Evolutionary conservation across 179 eudicot species (phyloP).

Genomic region (Amaranthus tricolor): DNA sequence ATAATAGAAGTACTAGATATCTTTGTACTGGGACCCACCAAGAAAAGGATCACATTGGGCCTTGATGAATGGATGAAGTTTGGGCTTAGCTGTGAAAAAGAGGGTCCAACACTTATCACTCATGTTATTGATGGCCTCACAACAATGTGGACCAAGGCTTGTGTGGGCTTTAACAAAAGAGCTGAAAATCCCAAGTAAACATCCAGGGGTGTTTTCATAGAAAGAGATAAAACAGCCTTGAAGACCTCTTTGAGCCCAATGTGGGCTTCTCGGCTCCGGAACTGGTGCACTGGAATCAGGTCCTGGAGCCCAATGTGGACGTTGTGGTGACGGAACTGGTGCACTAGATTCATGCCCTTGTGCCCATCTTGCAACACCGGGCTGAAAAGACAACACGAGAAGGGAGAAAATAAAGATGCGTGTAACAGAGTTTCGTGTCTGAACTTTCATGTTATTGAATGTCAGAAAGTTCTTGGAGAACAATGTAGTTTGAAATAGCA

Average conservation of each 20-base stretch:
- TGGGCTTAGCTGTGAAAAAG: slow-evolving; percentile 3
- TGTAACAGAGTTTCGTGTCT: neutral
- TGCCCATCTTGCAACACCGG: slow-evolving; percentile 25
- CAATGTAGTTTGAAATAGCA: neutral
- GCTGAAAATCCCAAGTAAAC: slow-evolving; percentile 6
- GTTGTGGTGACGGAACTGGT: neutral
- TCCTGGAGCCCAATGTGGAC: neutral
- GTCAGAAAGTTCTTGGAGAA: neutral
- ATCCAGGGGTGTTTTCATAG: neutral
- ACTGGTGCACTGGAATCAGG: slow-evolving; percentile 9
- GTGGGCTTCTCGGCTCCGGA: slow-evolving; percentile 1
- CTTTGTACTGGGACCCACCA: neutral
- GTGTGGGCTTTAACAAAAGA: neutral
- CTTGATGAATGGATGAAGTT: slow-evolving; percentile 2
- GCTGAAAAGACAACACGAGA: neutral
- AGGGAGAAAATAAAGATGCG: slow-evolving; percentile 2
- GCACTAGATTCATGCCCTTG: neutral
- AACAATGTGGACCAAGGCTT: slow-evolving; percentile 13
- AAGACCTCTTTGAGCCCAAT: neutral
- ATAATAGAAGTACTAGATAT: neutral
- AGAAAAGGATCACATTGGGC: slow-evolving; percentile 3
- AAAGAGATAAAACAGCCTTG: slow-evolving; percentile 9
- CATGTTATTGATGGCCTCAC: slow-evolving; percentile 3
- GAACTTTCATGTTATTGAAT: neutral
- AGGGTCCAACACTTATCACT: slow-evolving; percentile 16